phyloP scores from a whole-genome alignment of 768 basidiomycete genomes.

The Lactarius trivialis region DNA sequence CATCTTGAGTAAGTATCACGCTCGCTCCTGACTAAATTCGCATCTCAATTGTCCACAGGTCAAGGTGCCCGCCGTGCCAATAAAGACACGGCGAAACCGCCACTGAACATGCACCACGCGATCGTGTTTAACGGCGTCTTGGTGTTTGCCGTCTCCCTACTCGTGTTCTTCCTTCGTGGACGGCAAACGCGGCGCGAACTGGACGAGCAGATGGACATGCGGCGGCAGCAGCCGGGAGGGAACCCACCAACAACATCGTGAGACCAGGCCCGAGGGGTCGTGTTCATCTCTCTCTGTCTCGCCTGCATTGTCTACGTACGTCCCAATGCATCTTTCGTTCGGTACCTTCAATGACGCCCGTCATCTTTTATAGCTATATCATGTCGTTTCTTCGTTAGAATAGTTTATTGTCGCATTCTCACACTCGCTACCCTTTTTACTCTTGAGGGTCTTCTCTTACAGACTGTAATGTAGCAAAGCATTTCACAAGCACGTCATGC shows the following conservation, averaged over 20 bases:
- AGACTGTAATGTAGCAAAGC: no score
- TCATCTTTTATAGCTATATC: neutral
- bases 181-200: conserved; percentile 54
- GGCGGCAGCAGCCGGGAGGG: neutral
- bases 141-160: conserved; percentile 34
- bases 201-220: conserved; percentile 47
- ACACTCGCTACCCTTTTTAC: no score
- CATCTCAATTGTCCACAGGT: neutral
- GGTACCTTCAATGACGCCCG: neutral
- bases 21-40: conserved; percentile 7
- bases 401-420: neutral
- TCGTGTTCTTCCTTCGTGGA: conserved; percentile 50
- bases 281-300: no score
- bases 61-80: conserved; percentile 64
- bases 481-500: neutral
- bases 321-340: neutral
- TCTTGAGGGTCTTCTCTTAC: neutral
- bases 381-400: neutral
- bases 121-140: conserved; percentile 61
- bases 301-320: neutral
- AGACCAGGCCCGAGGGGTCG: neutral
- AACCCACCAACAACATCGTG: neutral
- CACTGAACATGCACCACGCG: conserved; percentile 63
- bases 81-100: conserved; percentile 48
- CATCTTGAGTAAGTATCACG: neutral